Evolutionary conservation across 192 early-diverging fungal species (phyloP).

Genomic region (Mortierella hygrophila): DNA sequence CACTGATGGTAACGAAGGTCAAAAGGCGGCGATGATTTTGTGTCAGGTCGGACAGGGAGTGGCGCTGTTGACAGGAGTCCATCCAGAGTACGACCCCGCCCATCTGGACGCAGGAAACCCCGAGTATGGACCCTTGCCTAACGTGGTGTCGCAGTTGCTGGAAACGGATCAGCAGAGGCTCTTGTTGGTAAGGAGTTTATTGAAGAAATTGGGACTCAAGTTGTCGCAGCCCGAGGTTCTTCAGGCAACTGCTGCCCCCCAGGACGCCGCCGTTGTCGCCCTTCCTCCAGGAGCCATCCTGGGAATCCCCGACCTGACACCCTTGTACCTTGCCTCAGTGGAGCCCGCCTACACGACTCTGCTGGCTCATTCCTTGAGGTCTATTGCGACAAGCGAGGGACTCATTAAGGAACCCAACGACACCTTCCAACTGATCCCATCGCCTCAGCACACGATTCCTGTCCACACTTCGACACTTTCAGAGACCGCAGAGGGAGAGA

Average conservation of each 20-base stretch:
- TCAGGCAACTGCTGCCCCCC: neutral
- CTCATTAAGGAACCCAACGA: conserved; percentile 58
- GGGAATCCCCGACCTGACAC: conserved; percentile 55
- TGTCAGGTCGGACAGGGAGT: conserved; percentile 74
- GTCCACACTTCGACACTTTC: conserved; percentile 41
- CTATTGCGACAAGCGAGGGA: conserved; percentile 13
- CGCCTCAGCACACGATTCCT: conserved; percentile 24
- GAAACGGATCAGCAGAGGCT: conserved; percentile 63
- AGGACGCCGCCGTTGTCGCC: neutral
- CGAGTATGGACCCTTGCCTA: conserved; percentile 64
- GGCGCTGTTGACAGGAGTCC: conserved; percentile 84
- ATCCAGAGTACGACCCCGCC: conserved; percentile 84
- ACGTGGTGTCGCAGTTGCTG: conserved; percentile 61
- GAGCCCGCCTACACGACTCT: conserved; percentile 12
- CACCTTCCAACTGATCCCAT: conserved; percentile 47
- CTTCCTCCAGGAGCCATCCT: conserved; percentile 32
- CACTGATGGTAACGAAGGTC: conserved; percentile 15
- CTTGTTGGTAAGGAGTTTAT: conserved; percentile 67
- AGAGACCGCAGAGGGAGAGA: conserved; percentile 37
- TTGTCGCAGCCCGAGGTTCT: conserved; percentile 30
- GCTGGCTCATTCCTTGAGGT: conserved; percentile 15
- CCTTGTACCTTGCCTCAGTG: conserved; percentile 56
- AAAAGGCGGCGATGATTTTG: conserved; percentile 75
- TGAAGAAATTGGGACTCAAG: conserved; percentile 77
- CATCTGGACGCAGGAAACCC: conserved; percentile 61